Base-by-base conservation (phyloP, 106 monocot genomes). In the Cymbidium sinense region DNA sequence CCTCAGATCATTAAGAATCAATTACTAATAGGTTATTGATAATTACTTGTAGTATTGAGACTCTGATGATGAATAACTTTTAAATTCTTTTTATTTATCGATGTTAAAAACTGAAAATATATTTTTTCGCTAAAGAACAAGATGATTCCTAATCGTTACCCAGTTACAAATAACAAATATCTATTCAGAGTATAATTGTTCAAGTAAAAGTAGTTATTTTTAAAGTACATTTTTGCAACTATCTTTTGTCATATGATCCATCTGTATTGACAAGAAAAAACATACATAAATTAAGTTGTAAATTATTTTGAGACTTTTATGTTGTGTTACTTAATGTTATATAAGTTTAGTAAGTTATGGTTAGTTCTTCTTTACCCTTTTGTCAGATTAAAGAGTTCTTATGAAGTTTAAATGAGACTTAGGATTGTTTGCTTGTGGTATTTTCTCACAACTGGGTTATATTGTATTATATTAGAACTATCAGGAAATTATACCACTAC, bases 121-220 rank as follows among this genome's bases (percentile, higher is more conserved):
- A 15, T 17, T 1, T 54, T 54, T 54, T 54, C 17, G 11, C 9
- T 33, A 33, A 31, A 17, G 15, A 67, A 25, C 33, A 1, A 67
- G 33, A 33, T 33, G 67, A 29, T n/a, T n/a, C n/a, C n/a, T n/a
- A n/a, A n/a, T 67, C 33, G 33, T 5, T 17, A 67, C n/a, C 30
- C 33, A 31, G 15, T 67, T 67, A 33, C 67, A 67, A 67, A 67
- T 67, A 67, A 33, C 30, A 33, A 29, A 4, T 13, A 3, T 31
- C 31, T 18, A 33, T 67, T 17, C 33, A 67, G 30, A 6, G 12
- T 31, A 67, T 7, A 67, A 31, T 13, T 11, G 67, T 2, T 62
- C 67, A 67, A 67, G 10, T 33, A 62, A 27, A 58, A 31, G 67
- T 67, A 67, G 67, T 67, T 29, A 67, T 67, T 33, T 13, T 67